Percentiles rank a stretch among this genome's conserved stretches.
Evolutionary conservation across 345 rosid genomes (phyloP).

Genomic region (Pugionium dolabratum): DNA sequence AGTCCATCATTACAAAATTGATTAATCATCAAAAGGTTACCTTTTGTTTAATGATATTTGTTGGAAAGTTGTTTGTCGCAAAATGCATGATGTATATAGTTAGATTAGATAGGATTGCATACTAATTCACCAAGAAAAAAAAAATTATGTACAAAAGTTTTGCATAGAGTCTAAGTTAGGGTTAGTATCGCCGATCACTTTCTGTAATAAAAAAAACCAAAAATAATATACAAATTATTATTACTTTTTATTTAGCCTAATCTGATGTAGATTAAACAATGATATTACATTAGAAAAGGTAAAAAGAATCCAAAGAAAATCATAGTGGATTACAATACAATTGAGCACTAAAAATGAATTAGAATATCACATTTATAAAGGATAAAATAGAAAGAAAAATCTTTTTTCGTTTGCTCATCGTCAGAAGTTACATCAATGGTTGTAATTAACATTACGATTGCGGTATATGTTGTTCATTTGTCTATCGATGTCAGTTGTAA

Average conservation of each 20-base stretch:
- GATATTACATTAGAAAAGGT: constrained; percentile 16
- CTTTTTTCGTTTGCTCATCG: no score
- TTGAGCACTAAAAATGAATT: background rate
- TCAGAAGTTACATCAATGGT: no score
- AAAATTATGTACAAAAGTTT: background rate
- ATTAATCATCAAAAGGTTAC: constrained; percentile 20
- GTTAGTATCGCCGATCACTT: constrained; percentile 16
- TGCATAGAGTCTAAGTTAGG: constrained; percentile 22
- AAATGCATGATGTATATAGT: constrained; percentile 18
- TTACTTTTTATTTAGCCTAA: constrained; percentile 9
- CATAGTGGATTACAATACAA: background rate
- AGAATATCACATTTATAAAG: constrained; percentile 6
- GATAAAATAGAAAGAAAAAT: background rate
- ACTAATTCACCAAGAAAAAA: background rate
- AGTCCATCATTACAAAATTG: constrained; percentile 14
- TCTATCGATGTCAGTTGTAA: no score
- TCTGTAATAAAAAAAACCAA: background rate
- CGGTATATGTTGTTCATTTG: no score
- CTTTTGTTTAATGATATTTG: constrained; percentile 12
- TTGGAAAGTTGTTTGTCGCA: background rate
- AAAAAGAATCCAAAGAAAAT: constrained; percentile 19
- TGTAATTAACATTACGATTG: no score
- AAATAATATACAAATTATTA: background rate
- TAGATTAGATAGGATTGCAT: background rate
- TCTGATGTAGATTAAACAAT: constrained; percentile 14